These are phyloP conservation scores for Thecaphora thlaspeos DNA, from an alignment of 1,284 basidiomycete genomes.

Conservation along the genomic window DNA sequence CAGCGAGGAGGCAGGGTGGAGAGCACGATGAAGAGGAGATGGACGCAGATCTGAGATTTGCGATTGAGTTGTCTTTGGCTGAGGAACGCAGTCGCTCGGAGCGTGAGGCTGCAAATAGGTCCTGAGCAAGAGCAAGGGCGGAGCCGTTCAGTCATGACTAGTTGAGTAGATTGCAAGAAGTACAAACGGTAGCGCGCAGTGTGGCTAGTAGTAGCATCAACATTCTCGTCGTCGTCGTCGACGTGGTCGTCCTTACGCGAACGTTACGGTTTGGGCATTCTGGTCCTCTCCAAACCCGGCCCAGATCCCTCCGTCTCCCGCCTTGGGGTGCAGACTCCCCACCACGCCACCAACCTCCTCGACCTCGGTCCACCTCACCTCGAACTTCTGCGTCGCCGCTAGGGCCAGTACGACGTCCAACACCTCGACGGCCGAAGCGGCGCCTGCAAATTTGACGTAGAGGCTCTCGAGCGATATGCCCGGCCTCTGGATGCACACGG, in stretches of 20 bases:
- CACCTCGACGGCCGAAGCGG: not conserved
- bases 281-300: constrained; percentile 7
- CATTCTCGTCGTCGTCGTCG: constrained; percentile 1
- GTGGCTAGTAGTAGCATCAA: not conserved
- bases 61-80: constrained; percentile 47
- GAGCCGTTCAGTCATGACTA: too few relatives aligned
- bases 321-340: constrained; percentile 13
- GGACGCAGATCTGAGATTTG: constrained; percentile 45
- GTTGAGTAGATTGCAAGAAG: too few relatives aligned
- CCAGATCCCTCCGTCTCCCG: constrained; percentile 5
- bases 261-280: too few relatives aligned
- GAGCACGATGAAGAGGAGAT: too few relatives aligned
- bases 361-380: not conserved
- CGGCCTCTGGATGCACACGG: constrained; percentile 6
- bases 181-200: too few relatives aligned
- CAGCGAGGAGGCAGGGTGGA: too few relatives aligned
- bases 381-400: not conserved
- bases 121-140: not conserved
- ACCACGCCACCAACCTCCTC: not conserved
- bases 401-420: not conserved
- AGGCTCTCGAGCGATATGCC: constrained; percentile 8
- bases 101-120: too few relatives aligned
- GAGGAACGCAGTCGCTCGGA: constrained; percentile 21
- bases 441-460: constrained; percentile 5
- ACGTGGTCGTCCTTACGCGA: not conserved